A percentile compares a stretch with the other conserved stretches of the same genome.
phyloP scores from a whole-genome alignment of 176 grass and related monocot species.

The Leersia perrieri region DNA sequence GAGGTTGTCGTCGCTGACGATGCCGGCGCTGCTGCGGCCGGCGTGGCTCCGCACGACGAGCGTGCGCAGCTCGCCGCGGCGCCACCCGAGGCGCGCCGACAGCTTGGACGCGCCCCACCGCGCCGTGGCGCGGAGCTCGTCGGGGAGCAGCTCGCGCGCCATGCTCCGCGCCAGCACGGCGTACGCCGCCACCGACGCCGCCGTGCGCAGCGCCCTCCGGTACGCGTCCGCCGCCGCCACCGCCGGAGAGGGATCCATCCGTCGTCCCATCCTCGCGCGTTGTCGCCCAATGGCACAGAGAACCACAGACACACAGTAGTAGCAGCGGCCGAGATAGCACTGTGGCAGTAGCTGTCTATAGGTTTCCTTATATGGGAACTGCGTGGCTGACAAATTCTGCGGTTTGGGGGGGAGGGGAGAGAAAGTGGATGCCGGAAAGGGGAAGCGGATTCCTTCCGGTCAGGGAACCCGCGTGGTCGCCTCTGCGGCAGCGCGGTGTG shows the following conservation, averaged over 20 bases:
- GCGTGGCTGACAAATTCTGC: too few relatives aligned
- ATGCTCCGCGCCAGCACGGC: slow-evolving; percentile 34
- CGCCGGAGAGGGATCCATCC: slow-evolving; percentile 8
- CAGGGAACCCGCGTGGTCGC: too few relatives aligned
- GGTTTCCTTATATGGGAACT: too few relatives aligned
- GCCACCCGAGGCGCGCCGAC: background rate
- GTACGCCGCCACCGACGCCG: slow-evolving; percentile 40
- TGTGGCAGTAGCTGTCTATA: too few relatives aligned
- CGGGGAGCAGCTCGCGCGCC: slow-evolving; percentile 36
- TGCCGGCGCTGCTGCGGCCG: background rate
- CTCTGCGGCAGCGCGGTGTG: too few relatives aligned
- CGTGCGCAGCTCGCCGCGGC: background rate
- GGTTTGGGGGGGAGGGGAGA: too few relatives aligned
- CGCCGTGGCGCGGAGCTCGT: slow-evolving; percentile 29
- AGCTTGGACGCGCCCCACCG: slow-evolving; percentile 3
- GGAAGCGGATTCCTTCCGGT: too few relatives aligned
- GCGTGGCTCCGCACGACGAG: slow-evolving; percentile 1
- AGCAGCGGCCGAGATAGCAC: too few relatives aligned
- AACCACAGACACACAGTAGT: too few relatives aligned
- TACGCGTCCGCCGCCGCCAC: slow-evolving; percentile 24
- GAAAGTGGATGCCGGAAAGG: too few relatives aligned
- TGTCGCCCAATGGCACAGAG: too few relatives aligned
- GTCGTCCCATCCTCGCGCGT: too few relatives aligned
- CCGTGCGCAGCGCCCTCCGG: slow-evolving; percentile 30
- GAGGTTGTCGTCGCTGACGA: background rate